Evolutionary conservation across 805 yeast genomes (phyloP), one percentile per base, ranked within the genome.

Genomic region (Deakozyma indianensis): DNA sequence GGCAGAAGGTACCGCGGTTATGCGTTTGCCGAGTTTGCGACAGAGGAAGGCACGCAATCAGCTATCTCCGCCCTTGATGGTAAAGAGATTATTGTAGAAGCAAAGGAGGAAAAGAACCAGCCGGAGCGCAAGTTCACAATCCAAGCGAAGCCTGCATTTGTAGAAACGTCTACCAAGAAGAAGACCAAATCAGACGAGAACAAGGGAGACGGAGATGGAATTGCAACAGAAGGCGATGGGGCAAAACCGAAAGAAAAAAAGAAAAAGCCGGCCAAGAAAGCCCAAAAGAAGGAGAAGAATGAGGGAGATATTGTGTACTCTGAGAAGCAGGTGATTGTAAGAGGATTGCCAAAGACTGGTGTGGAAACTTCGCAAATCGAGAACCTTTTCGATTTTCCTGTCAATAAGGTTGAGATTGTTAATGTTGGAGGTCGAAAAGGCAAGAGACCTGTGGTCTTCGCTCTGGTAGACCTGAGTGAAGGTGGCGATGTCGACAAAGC

Each of bases 21-120:
- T 20, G 38, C 38, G 5, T 32, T 44, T 44, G 44, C 42, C n/a
- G 27, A 23, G 18, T 22, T 55, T 29, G 53, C 57, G 22, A 60
- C 43, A 42, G 29, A 44, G 27, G 42, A 23, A 20, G 63, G 18
- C 18, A 20, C 38, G 7, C 11, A 32, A 20, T 14, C 38, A 5
- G 38, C 38, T 7, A 7, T 32, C 38, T 5, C 7, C 38, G 11
- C 38, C 20, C 38, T 32, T 20, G 18, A 32, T 20, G 38, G 38
- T 20, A 9, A n/a, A 7, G 38, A 32, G 38, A 32, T 32, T n/a
- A 20, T 32, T 9, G 5, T 32, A 5, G 38, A 32, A 20, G 38
- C 38, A 14, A 32, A 32, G 11, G 38, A 32, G 18, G 38, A 32
- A 7, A 32, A 32, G 38, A 32, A 32, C 20, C 38, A 14, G 7